Evolutionary conservation across 1,284 basidiomycete genomes (phyloP).

Genomic region (Ustilago trichophora): DNA sequence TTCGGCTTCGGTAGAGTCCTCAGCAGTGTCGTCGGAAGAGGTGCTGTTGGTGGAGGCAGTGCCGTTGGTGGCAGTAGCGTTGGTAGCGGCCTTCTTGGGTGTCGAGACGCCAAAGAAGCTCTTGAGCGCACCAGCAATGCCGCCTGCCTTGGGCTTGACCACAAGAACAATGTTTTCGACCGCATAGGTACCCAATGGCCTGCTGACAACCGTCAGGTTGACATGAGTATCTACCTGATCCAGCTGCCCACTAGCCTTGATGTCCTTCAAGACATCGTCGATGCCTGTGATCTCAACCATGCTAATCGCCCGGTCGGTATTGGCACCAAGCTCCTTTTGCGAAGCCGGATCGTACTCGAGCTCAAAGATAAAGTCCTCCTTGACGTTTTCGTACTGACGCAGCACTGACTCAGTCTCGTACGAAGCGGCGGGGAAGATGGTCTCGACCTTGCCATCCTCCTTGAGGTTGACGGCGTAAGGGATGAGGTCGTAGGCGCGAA

Average conservation of each 20-base stretch:
- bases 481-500: constrained; percentile 77
- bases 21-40: constrained; percentile 7
- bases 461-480: constrained; percentile 57
- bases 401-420: constrained; percentile 34
- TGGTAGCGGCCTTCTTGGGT: constrained; percentile 29
- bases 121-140: constrained; percentile 57
- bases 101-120: constrained; percentile 56
- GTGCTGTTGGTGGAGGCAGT: constrained; percentile 19
- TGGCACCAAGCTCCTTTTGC: constrained; percentile 28
- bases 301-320: constrained; percentile 32
- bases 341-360: constrained; percentile 48
- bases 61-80: constrained; percentile 28
- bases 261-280: constrained; percentile 46
- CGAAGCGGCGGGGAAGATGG: constrained; percentile 53
- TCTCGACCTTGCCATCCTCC: constrained; percentile 44
- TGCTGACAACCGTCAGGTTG: constrained; percentile 56
- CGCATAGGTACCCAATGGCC: constrained; percentile 55
- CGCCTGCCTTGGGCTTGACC: constrained; percentile 58
- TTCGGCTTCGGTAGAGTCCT: constrained; percentile 7
- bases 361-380: constrained; percentile 56
- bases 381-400: constrained; percentile 44
- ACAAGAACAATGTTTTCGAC: constrained; percentile 51
- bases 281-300: constrained; percentile 55
- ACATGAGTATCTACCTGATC: constrained; percentile 56
- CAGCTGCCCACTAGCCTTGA: constrained; percentile 53